phyloP scores from a whole-genome alignment of 805 yeast species.

The Limtongozyma cylindracea region DNA sequence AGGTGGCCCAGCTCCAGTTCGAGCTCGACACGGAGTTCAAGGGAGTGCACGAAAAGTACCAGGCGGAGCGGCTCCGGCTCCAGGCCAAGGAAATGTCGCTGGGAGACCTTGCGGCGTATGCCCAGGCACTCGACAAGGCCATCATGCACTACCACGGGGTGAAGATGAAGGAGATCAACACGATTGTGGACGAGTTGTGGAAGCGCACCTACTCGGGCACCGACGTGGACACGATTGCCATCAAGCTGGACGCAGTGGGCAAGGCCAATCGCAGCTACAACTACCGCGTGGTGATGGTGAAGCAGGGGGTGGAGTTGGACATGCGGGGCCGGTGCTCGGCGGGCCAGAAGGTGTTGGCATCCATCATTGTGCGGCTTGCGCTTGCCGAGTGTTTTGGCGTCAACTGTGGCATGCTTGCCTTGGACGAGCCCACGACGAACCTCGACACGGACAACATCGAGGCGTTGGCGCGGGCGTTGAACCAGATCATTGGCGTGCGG shows the following conservation, averaged over 20 bases:
- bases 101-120: slow-evolving; percentile 60
- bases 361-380: slow-evolving; percentile 75
- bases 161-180: slow-evolving; percentile 83
- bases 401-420: slow-evolving; percentile 84
- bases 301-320: slow-evolving; percentile 76
- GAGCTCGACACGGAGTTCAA: slow-evolving; percentile 53
- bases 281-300: slow-evolving; percentile 86
- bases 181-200: slow-evolving; percentile 81
- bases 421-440: slow-evolving; percentile 96
- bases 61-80: slow-evolving; percentile 45
- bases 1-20: slow-evolving; percentile 21
- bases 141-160: slow-evolving; percentile 79
- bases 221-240: slow-evolving; percentile 77
- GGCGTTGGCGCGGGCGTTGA: slow-evolving; percentile 64
- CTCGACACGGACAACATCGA: slow-evolving; percentile 78
- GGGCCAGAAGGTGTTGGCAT: slow-evolving; percentile 88
- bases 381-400: slow-evolving; percentile 89
- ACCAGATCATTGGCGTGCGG: slow-evolving; percentile 53
- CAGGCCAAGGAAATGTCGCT: slow-evolving; percentile 56
- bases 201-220: slow-evolving; percentile 83
- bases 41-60: slow-evolving; percentile 36
- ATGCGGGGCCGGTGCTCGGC: slow-evolving; percentile 98
- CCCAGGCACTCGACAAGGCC: slow-evolving; percentile 74
- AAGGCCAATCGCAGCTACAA: slow-evolving; percentile 54
- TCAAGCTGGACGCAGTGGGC: slow-evolving; percentile 54